phyloP scores from a whole-genome alignment of 164 flowering plant species.

The Stephania yunnanensis region DNA sequence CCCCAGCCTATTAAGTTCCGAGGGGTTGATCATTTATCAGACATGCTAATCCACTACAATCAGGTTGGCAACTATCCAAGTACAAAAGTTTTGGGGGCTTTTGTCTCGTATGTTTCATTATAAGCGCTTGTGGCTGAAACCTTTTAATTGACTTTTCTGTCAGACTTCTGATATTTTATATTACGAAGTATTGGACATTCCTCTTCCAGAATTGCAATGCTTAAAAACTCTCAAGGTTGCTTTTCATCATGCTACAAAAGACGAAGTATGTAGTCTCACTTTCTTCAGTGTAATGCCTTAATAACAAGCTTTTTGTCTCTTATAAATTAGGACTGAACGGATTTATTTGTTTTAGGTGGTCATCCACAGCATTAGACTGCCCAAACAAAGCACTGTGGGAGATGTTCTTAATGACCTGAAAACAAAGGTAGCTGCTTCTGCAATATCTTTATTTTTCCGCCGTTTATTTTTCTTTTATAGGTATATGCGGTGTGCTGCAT shows the following conservation, averaged over 20 bases:
- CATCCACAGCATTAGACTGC: conserved; percentile 45
- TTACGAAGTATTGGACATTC: conserved; percentile 78
- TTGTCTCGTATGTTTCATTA: background rate
- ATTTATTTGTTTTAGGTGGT: conserved; percentile 30
- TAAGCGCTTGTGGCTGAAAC: background rate
- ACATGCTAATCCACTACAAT: conserved; percentile 74
- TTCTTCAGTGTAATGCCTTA: background rate
- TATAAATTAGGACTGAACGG: background rate
- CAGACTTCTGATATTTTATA: conserved; percentile 75
- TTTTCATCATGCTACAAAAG: conserved; percentile 40
- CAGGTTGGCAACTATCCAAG: conserved; percentile 36
- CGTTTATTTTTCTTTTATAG: background rate
- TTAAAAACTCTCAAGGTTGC: conserved; percentile 48
- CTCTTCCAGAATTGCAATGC: conserved; percentile 69
- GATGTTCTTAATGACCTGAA: conserved; percentile 48
- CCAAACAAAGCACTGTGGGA: conserved; percentile 58
- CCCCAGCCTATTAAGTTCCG: conserved; percentile 63
- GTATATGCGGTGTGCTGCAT: background rate
- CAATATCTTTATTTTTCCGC: background rate
- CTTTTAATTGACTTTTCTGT: background rate
- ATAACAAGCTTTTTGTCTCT: background rate
- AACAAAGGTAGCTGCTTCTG: conserved; percentile 32
- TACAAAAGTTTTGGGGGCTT: background rate
- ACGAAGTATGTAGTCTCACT: conserved; percentile 32
- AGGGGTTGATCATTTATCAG: conserved; percentile 56